Evolutionary conservation across 179 eudicot species (phyloP), one percentile per base, ranked within the genome.

Genomic region (Silene vulgaris): DNA sequence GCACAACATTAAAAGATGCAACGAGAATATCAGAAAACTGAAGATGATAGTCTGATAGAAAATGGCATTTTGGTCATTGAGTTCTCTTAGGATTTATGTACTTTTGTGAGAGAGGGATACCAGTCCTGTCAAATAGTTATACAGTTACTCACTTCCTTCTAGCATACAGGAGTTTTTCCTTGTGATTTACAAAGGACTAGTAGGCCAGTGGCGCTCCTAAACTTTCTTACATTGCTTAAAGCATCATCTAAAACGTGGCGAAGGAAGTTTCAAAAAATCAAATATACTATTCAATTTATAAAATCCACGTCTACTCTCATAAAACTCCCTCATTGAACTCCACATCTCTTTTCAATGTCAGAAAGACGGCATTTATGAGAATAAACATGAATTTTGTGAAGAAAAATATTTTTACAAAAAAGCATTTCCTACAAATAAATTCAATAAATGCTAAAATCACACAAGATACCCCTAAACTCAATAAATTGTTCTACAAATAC

Each of bases 1-100:
- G 21, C 61, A 72, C 43, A 60, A 11, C 52, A 45, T 45, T 9
- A 45, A 45, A 11, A 11, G 52, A 45, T 11, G 52, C 52, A 13
- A 29, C n/a, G 17, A 75, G 30, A 43, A 35, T 12, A 16, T 56
- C 60, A 56, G 60, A 26, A 75, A 72, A 57, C 26, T 71, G n/a
- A 56, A 56, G 60, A 14, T 52, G 59, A 52, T 56, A 14, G 54
- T 40, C 30, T 4, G 2, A 76, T 37, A 71, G 9, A 26, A 45
- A 56, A 56, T 3, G 16, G n/a, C 14, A 4, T 52, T 52, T 52
- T 5, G 19, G 19, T 56, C 60, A 56, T 2, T 56, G 20, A 56
- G 60, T 16, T 56, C 20, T 14, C 17, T 56, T 56, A n/a, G 20
- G 60, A 14, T 56, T 56, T 56, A 16, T n/a, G 17, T n/a, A 56